Conservation (phyloP, 2,329 filamentous ascomycete species). For the Ophiostoma ulmi region DNA sequence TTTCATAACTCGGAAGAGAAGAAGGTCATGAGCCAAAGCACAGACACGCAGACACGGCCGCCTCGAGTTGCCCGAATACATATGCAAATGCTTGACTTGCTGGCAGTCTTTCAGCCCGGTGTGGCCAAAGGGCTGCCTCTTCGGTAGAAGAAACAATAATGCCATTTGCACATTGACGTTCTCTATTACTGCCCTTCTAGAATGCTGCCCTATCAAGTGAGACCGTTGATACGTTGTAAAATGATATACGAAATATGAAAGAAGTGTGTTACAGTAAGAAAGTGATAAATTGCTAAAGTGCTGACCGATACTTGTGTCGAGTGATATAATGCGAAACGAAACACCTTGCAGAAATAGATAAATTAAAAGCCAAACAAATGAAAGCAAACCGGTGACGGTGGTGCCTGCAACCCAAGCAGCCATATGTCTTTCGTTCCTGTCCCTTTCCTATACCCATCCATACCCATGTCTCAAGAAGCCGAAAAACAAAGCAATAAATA, state of each 20-base stretch:
- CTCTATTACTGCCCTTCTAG: neutral
- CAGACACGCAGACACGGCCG: neutral
- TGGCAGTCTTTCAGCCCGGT: neutral
- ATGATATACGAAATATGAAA: too few species aligned
- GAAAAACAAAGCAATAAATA: neutral
- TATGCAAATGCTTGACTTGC: neutral
- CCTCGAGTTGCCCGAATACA: neutral
- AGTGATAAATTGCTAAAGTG: neutral
- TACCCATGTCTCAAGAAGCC: neutral
- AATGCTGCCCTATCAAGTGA: neutral
- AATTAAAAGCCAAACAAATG: neutral
- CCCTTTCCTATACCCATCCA: neutral
- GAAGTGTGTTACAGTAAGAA: neutral
- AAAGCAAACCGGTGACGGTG: neutral
- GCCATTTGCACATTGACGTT: neutral
- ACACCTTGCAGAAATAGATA: neutral
- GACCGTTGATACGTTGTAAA: neutral
- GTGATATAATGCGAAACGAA: conserved; percentile 5
- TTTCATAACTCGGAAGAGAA: neutral
- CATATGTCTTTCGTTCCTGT: neutral
- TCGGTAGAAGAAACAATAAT: neutral
- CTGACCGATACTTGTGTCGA: neutral
- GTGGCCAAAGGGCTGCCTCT: neutral
- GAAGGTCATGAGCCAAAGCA: neutral
- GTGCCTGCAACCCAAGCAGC: neutral